Evolutionary conservation across 768 basidiomycete genomes (phyloP).

Genomic region (Ramaria sp.): DNA sequence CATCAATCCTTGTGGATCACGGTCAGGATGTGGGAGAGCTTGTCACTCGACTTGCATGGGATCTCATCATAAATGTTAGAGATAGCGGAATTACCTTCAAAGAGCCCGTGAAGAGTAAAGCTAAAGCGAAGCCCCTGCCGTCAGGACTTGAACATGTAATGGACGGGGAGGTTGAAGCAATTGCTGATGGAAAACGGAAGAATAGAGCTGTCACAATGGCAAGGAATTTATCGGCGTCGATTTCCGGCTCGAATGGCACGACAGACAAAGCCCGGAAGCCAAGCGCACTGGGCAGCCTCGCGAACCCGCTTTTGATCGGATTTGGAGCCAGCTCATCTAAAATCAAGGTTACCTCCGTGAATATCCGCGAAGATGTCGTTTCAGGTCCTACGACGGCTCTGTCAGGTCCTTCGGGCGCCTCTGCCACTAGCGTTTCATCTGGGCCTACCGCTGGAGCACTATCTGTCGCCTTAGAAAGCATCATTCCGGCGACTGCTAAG

Average conservation of each 20-base stretch:
- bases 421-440: conserved; percentile 9
- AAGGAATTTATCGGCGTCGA: neutral
- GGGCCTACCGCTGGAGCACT: conserved; percentile 17
- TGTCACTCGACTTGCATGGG: conserved; percentile 53
- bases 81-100: conserved; percentile 44
- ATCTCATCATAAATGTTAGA: conserved; percentile 56
- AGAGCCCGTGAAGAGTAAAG: conserved; percentile 31
- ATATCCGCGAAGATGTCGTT: neutral
- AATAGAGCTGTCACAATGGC: neutral
- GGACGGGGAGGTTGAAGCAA: neutral
- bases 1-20: conserved; percentile 63
- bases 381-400: neutral
- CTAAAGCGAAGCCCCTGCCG: conserved; percentile 22
- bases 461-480: conserved; percentile 40
- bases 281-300: neutral
- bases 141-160: neutral
- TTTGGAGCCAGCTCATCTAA: conserved; percentile 5
- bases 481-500: conserved; percentile 68
- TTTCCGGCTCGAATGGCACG: neutral
- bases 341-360: neutral
- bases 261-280: conserved; percentile 5
- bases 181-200: neutral
- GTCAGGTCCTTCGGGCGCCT: neutral
- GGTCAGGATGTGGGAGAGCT: conserved; percentile 51
- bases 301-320: conserved; percentile 7